Conservation (phyloP, 495 filamentous ascomycete species). For the Penicillium herquei region DNA sequence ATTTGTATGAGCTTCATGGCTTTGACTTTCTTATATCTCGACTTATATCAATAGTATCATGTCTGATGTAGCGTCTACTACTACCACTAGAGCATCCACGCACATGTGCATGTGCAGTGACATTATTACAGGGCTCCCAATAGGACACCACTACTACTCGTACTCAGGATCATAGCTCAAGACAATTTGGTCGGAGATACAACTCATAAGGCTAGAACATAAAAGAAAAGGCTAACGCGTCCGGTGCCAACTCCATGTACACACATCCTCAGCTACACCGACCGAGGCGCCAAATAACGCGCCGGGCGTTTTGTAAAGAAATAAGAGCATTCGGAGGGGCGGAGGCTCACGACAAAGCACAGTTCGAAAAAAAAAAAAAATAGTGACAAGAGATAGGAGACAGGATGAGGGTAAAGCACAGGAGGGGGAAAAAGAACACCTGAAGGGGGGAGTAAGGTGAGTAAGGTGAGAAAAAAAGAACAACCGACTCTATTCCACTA, state of each 20-base stretch:
- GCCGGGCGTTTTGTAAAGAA: slow-evolving; percentile 5
- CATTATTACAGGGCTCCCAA: too few relatives aligned
- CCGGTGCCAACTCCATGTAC: slow-evolving; percentile 28
- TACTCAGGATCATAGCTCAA: neutral
- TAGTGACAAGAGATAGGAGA: slow-evolving; percentile 6
- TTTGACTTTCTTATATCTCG: too few relatives aligned
- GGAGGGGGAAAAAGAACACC: slow-evolving; percentile 4
- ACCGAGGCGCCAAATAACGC: slow-evolving; percentile 5
- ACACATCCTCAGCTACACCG: slow-evolving; percentile 23
- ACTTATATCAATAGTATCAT: too few relatives aligned
- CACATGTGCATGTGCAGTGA: too few relatives aligned
- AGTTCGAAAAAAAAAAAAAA: slow-evolving; percentile 1
- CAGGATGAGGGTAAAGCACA: slow-evolving; percentile 5
- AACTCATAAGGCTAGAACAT: slow-evolving; percentile 23
- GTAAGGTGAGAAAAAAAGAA: slow-evolving; percentile 4
- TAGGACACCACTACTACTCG: neutral
- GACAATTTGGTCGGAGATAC: slow-evolving; percentile 27
- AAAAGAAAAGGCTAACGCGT: slow-evolving; percentile 17
- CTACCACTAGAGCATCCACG: too few relatives aligned
- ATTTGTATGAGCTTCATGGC: too few relatives aligned
- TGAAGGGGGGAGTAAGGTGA: too few relatives aligned
- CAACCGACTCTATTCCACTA: slow-evolving; percentile 50
- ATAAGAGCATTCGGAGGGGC: neutral
- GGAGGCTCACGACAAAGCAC: slow-evolving; percentile 7
- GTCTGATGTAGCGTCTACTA: too few relatives aligned